phyloP scores from a whole-genome alignment of 2,329 filamentous ascomycete species.

The Tetracladium maxilliforme region DNA sequence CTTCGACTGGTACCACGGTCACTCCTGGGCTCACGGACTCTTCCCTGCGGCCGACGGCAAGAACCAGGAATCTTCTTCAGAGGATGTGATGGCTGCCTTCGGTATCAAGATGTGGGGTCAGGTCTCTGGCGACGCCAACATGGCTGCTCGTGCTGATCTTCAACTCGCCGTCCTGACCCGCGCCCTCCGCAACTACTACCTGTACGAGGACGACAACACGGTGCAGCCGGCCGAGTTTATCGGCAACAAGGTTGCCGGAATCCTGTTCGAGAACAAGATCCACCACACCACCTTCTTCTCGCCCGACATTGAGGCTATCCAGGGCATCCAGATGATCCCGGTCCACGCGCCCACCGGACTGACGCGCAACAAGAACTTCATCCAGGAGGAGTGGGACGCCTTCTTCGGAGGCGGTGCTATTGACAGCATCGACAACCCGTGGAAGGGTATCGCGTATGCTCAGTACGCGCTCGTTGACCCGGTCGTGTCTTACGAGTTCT shows the following conservation, averaged over 20 bases:
- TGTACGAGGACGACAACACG: conserved; percentile 56
- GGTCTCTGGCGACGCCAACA: conserved; percentile 55
- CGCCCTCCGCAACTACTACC: conserved; percentile 66
- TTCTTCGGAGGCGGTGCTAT: conserved; percentile 59
- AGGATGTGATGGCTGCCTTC: conserved; percentile 51
- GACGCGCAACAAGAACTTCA: conserved; percentile 53
- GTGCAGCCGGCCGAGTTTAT: conserved; percentile 65
- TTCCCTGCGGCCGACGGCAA: conserved; percentile 11
- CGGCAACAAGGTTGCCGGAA: conserved; percentile 58
- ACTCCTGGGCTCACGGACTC: conserved; percentile 14
- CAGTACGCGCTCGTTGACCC: conserved; percentile 73
- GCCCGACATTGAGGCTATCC: conserved; percentile 52
- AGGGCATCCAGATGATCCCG: conserved; percentile 25
- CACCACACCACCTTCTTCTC: conserved; percentile 91
- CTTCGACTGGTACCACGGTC: conserved; percentile 13
- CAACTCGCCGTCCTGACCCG: conserved; percentile 70
- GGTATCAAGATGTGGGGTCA: conserved; percentile 90
- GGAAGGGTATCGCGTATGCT: conserved; percentile 73
- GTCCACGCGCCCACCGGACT: conserved; percentile 36
- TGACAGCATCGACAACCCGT: conserved; percentile 55
- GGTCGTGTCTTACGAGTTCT: conserved; percentile 56
- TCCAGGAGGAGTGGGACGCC: conserved; percentile 67
- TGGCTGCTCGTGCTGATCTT: conserved; percentile 66
- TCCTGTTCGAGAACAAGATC: conserved; percentile 87
- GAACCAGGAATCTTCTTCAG: conserved; percentile 12